A percentile compares a stretch with the other conserved stretches of the same genome.
These are phyloP conservation scores for Gleditsia sinensis DNA, from an alignment of 306 rosid species.

Conservation along the genomic window DNA sequence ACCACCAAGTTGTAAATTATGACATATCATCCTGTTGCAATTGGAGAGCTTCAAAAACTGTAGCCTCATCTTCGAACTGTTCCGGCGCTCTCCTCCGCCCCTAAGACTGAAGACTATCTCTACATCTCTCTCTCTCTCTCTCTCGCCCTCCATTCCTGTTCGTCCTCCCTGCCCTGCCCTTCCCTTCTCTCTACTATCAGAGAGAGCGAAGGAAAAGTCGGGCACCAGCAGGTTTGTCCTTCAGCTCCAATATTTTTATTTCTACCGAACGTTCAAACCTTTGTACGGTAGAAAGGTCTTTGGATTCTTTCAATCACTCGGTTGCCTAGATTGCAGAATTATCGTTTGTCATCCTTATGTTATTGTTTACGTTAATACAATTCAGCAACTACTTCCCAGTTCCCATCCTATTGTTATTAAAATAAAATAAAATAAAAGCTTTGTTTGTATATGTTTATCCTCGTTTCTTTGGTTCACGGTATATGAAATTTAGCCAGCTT, in stretches of 20 bases:
- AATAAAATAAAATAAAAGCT: not conserved
- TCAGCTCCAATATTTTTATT: not conserved
- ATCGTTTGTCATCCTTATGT: not conserved
- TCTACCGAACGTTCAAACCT: not conserved
- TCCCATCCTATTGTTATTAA: not conserved
- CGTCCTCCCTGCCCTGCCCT: not conserved
- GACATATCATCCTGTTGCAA: not conserved
- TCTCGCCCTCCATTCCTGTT: not conserved
- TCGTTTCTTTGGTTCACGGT: not conserved
- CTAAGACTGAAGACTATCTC: not conserved
- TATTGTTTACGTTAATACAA: not conserved
- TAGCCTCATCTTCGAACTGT: constrained; percentile 30
- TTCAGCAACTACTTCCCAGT: not conserved
- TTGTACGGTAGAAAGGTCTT: not conserved
- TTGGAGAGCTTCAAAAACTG: not conserved
- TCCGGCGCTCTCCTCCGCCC: not conserved
- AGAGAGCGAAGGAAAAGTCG: constrained; percentile 6
- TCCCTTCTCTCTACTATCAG: not conserved
- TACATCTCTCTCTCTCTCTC: not conserved
- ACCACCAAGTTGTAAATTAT: not conserved
- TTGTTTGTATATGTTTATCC: not conserved
- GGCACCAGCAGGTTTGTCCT: constrained; percentile 13
- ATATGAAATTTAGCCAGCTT: not conserved
- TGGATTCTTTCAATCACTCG: not conserved
- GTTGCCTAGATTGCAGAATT: not conserved